phyloP scores from a whole-genome alignment of 2,329 filamentous ascomycete species.

The Pezicula rhizophila region DNA sequence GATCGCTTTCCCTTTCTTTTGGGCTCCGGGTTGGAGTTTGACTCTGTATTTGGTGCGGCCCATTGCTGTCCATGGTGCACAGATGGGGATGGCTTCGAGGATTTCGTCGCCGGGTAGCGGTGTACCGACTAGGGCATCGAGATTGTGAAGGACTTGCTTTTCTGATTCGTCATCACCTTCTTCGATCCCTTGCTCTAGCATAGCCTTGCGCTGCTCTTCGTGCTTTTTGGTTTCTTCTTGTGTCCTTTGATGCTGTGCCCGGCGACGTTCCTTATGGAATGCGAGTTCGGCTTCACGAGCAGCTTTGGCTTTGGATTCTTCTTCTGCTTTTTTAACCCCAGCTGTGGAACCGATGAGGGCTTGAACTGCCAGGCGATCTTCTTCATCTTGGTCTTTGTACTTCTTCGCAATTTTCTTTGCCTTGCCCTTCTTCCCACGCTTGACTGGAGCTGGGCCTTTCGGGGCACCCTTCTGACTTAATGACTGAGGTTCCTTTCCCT shows the following conservation, averaged over 20 bases:
- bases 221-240: conserved; percentile 71
- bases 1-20: conserved; percentile 92
- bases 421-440: conserved; percentile 74
- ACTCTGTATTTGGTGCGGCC: conserved; percentile 82
- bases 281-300: conserved; percentile 66
- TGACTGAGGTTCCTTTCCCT: conserved; percentile 16
- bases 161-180: conserved; percentile 53
- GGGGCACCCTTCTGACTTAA: conserved; percentile 29
- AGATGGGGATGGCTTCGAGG: conserved; percentile 58
- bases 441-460: conserved; percentile 40
- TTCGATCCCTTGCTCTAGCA: conserved; percentile 54
- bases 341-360: conserved; percentile 74
- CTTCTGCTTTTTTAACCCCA: conserved; percentile 61
- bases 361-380: conserved; percentile 80
- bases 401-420: conserved; percentile 83
- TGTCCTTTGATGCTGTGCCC: conserved; percentile 72
- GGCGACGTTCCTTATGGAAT: conserved; percentile 67
- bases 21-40: conserved; percentile 82
- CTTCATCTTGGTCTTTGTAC: conserved; percentile 91
- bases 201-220: conserved; percentile 60
- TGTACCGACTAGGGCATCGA: conserved; percentile 71
- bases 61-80: conserved; percentile 59
- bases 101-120: conserved; percentile 80
- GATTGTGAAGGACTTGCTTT: conserved; percentile 38
- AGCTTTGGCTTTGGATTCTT: conserved; percentile 61